These are phyloP conservation scores for Lophiotrema nucula DNA, from an alignment of 495 filamentous ascomycete species.

Conservation along the genomic window DNA sequence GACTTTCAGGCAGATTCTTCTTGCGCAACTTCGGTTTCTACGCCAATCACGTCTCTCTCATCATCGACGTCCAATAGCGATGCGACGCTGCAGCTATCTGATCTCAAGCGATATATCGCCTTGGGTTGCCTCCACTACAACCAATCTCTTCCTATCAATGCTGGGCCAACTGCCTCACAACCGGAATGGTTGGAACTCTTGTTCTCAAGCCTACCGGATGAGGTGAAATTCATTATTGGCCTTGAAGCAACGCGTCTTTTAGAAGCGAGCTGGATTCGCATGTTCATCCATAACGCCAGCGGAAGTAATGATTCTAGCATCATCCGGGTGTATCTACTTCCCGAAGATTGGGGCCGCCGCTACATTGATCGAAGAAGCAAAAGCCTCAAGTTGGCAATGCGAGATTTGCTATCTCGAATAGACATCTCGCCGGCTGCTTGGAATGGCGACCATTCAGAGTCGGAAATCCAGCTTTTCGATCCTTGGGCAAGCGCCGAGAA, in stretches of 20 bases:
- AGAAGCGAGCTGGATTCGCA: conserved; percentile 24
- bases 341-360: conserved; percentile 24
- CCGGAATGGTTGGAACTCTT: conserved; percentile 15
- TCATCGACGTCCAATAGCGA: not conserved
- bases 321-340: conserved; percentile 27
- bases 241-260: conserved; percentile 13
- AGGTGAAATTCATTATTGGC: conserved; percentile 15
- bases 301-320: not conserved
- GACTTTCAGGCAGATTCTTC: too few species aligned
- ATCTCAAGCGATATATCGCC: conserved; percentile 18
- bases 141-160: not conserved
- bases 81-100: not conserved
- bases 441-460: conserved; percentile 10
- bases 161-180: not conserved
- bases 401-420: conserved; percentile 18
- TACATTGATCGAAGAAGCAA: conserved; percentile 21
- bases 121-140: conserved; percentile 27
- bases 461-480: conserved; percentile 33
- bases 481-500: conserved; percentile 45
- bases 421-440: conserved; percentile 29
- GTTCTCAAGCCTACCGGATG: conserved; percentile 4
- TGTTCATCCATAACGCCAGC: conserved; percentile 14
- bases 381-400: conserved; percentile 19
- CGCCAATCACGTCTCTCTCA: not conserved
- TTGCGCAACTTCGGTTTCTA: not conserved